phyloP scores from a whole-genome alignment of 2,329 filamentous ascomycete species.

The Tolypocladium ovalisporum region DNA sequence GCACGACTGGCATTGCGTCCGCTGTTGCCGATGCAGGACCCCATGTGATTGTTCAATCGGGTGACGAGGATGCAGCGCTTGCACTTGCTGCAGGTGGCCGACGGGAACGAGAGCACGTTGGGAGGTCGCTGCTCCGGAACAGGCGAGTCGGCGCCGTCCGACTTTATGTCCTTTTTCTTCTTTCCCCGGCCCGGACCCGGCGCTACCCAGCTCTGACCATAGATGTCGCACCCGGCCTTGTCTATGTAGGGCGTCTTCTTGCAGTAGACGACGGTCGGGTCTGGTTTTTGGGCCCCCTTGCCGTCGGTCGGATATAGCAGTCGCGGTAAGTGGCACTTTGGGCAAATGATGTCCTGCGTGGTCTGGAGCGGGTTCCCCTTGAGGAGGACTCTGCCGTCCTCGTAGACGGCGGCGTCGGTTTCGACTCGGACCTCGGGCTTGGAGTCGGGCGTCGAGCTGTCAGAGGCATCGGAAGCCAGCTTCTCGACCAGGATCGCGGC shows the following conservation, averaged over 20 bases:
- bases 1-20: slow-evolving; percentile 51
- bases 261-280: slow-evolving; percentile 63
- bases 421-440: slow-evolving; percentile 48
- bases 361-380: slow-evolving; percentile 65
- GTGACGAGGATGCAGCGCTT: slow-evolving; percentile 55
- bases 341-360: slow-evolving; percentile 60
- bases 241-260: slow-evolving; percentile 70
- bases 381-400: slow-evolving; percentile 56
- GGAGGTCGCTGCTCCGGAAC: slow-evolving; percentile 44
- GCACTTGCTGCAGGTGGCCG: slow-evolving; percentile 57
- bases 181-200: slow-evolving; percentile 61
- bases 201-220: slow-evolving; percentile 70
- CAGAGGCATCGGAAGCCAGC: slow-evolving; percentile 43
- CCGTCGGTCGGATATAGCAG: slow-evolving; percentile 64
- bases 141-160: slow-evolving; percentile 34
- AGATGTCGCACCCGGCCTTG: slow-evolving; percentile 67
- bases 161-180: slow-evolving; percentile 66
- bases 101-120: slow-evolving; percentile 54
- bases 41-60: slow-evolving; percentile 57
- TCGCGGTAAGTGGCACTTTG: slow-evolving; percentile 63
- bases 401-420: slow-evolving; percentile 58
- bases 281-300: slow-evolving; percentile 52
- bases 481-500: slow-evolving; percentile 56
- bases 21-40: slow-evolving; percentile 55
- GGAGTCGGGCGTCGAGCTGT: slow-evolving; percentile 40